Percentiles rank a stretch among this genome's conserved stretches.
phyloP scores from a whole-genome alignment of 1,284 basidiomycete genomes.

The Volvariella volvacea region DNA sequence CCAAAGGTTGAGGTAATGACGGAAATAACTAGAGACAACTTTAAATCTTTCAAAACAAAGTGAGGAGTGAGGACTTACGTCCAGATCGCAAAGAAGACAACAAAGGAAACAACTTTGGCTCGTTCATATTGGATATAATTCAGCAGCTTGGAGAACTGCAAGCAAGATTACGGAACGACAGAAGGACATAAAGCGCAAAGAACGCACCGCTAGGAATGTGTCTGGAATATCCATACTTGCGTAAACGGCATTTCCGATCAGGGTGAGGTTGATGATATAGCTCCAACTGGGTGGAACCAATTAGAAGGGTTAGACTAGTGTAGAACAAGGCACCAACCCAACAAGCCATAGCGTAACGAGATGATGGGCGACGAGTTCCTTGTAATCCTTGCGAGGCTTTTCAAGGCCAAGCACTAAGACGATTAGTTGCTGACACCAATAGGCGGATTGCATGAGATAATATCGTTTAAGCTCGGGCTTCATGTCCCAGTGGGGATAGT shows the following conservation, averaged over 20 bases:
- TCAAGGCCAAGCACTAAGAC: slow-evolving; percentile 83
- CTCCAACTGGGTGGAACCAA: slow-evolving; percentile 64
- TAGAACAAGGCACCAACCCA: slow-evolving; percentile 45
- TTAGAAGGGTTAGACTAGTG: slow-evolving; percentile 3
- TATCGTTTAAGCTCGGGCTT: slow-evolving; percentile 81
- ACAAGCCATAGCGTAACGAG: slow-evolving; percentile 95
- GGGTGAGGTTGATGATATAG: slow-evolving; percentile 76
- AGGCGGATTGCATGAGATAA: slow-evolving; percentile 86
- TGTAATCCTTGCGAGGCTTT: slow-evolving; percentile 90
- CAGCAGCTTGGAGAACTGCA: slow-evolving; percentile 74
- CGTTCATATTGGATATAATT: slow-evolving; percentile 77
- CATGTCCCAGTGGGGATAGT: slow-evolving; percentile 90
- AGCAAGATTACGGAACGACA: background rate
- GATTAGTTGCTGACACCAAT: slow-evolving; percentile 93
- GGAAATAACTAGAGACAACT: slow-evolving; percentile 70
- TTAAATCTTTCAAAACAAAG: slow-evolving; percentile 1
- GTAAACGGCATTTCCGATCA: slow-evolving; percentile 90
- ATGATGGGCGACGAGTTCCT: slow-evolving; percentile 85
- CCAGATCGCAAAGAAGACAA: slow-evolving; percentile 72
- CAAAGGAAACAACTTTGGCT: slow-evolving; percentile 63
- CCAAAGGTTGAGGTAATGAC: slow-evolving; percentile 85
- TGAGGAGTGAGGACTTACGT: slow-evolving; percentile 59
- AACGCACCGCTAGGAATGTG: slow-evolving; percentile 74
- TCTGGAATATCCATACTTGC: slow-evolving; percentile 98
- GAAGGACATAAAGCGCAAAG: background rate